phyloP scores from a whole-genome alignment of 1,284 basidiomycete genomes.

The Inonotus obliquus region DNA sequence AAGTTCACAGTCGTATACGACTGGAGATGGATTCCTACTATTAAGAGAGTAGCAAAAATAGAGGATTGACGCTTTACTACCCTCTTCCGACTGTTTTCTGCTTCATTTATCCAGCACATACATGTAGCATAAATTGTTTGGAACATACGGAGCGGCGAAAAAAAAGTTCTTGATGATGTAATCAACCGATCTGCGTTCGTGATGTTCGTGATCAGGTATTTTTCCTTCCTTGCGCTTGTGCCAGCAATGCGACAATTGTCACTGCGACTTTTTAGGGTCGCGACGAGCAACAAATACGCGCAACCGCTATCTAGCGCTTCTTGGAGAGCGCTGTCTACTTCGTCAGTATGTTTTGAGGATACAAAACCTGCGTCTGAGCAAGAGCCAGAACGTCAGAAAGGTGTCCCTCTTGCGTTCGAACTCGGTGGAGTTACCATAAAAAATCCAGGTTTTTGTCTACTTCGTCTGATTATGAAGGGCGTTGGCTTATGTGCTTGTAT shows the following conservation, averaged over 20 bases:
- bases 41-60: constrained; percentile 15
- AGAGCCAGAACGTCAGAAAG: constrained; percentile 6
- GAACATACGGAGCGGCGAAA: too few species aligned
- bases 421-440: constrained; percentile 11
- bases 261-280: constrained; percentile 27
- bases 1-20: constrained; percentile 40
- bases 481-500: not conserved
- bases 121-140: too few species aligned
- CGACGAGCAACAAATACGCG: constrained; percentile 62
- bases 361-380: not conserved
- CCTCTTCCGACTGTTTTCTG: not conserved
- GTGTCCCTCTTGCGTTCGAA: constrained; percentile 14
- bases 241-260: not conserved
- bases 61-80: not conserved
- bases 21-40: constrained; percentile 39
- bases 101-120: not conserved
- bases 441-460: not conserved
- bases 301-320: constrained; percentile 43
- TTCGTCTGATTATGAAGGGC: not conserved
- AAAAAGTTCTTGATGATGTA: too few species aligned
- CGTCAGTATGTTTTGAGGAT: constrained; percentile 3
- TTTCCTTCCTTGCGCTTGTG: not conserved
- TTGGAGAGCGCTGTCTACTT: constrained; percentile 39
- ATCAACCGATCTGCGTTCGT: too few species aligned
- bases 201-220: too few species aligned